Conservation (phyloP, 164 flowering plant genomes). For the Sextonia rubra region DNA sequence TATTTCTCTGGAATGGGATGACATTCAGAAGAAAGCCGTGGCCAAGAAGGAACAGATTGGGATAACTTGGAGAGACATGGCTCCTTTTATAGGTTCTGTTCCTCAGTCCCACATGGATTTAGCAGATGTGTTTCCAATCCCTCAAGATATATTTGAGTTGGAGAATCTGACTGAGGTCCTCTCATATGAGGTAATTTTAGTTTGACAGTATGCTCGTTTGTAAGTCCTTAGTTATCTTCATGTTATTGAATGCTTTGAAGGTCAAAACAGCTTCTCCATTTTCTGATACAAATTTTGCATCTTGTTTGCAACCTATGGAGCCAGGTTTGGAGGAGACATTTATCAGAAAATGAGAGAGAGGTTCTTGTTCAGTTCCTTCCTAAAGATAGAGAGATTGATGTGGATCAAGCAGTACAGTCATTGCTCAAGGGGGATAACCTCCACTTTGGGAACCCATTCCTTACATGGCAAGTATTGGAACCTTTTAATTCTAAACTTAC, state of each 20-base stretch:
- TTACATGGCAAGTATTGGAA: slow-evolving; percentile 47
- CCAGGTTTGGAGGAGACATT: slow-evolving; percentile 66
- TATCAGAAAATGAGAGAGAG: slow-evolving; percentile 63
- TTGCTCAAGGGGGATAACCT: slow-evolving; percentile 68
- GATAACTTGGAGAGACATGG: slow-evolving; percentile 49
- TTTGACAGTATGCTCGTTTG: not conserved
- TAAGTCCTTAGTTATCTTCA: not conserved
- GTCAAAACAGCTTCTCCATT: not conserved
- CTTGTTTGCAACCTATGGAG: slow-evolving; percentile 4
- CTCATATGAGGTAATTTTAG: slow-evolving; percentile 59
- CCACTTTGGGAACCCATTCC: slow-evolving; percentile 79
- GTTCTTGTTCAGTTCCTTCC: slow-evolving; percentile 72
- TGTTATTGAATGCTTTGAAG: not conserved
- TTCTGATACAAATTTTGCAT: not conserved
- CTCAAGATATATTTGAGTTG: slow-evolving; percentile 58
- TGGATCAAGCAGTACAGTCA: slow-evolving; percentile 44
- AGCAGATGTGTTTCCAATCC: slow-evolving; percentile 66
- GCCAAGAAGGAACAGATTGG: slow-evolving; percentile 77
- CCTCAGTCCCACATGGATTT: slow-evolving; percentile 27
- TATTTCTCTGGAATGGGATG: slow-evolving; percentile 72
- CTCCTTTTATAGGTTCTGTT: slow-evolving; percentile 43
- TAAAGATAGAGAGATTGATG: slow-evolving; percentile 37
- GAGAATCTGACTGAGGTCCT: slow-evolving; percentile 54
- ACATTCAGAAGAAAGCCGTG: slow-evolving; percentile 42
- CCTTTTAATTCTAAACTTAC: not conserved